Base-by-base conservation (phyloP, 768 basidiomycete genomes). In the Podaxis sp. region DNA sequence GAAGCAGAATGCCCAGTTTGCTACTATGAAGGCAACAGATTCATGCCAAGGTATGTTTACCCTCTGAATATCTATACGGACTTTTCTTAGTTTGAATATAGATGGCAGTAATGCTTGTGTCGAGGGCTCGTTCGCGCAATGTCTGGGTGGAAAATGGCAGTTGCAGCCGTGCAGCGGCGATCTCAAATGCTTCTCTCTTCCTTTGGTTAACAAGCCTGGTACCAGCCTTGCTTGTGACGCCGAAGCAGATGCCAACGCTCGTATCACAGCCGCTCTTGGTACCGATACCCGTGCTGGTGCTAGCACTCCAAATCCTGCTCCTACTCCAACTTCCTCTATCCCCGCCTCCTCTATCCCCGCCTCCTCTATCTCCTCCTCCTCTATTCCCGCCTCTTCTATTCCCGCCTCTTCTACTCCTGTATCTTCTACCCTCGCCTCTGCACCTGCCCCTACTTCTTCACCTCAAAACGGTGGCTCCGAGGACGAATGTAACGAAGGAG, bases 1-100 rank as follows among this genome's bases (percentile, higher is more conserved):
- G 66, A 74, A 78, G 50, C 73, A 82, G 33, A 86, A 86, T 62
- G 68, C 71, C 17, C 71, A 83, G 60, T 88, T 86, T 70, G 70
- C 75, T 33, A 66, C 72, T 2, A 64, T 88, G 60, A 78, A 74
- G 12, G 66, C 73, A 0, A 73, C 70, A 11, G 81, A 85, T 66
- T 44, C 81, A 0, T 89, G 88, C 72, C 72, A 75, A 44, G 74
- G 82, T 83, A 53, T 33, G 77, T 72, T 72, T 17, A 30, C 44
- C 12, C n/a, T 13, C 26, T 37, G 12, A 28, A 48, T 67, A 30
- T 15, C 10, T 41, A 8, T 30, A 7, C 53, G 28, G 38, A 33
- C 2, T 56, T 33, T 13, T 61, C 46, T 57, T n/a, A 58, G 33
- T 24, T 17, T 36, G 37, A 37, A 73, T 57, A 67, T 68, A 71